Evolutionary conservation across 176 grass and related monocot species (phyloP).

Genomic region (Juncus effusus): DNA sequence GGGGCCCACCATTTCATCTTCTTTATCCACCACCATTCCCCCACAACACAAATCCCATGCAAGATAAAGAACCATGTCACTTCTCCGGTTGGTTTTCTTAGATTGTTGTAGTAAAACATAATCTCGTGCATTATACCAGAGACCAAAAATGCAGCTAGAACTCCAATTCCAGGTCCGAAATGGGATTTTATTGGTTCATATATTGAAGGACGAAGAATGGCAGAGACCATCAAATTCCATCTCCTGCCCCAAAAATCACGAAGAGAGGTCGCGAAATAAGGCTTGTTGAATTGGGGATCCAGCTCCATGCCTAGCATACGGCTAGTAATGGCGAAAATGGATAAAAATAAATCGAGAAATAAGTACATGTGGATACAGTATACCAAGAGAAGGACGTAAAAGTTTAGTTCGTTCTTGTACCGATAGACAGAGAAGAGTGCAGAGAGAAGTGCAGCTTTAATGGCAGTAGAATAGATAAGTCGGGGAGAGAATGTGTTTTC

Average conservation of each 20-base stretch:
- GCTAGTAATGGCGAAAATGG: not conserved
- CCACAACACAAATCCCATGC: constrained; percentile 30
- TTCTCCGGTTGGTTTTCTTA: constrained; percentile 24
- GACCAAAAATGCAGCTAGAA: constrained; percentile 26
- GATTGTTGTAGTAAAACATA: constrained; percentile 27
- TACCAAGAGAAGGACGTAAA: not conserved
- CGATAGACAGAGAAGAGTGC: constrained; percentile 23
- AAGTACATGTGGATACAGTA: constrained; percentile 35
- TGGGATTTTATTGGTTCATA: constrained; percentile 24
- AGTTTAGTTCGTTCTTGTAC: constrained; percentile 26
- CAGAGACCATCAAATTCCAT: constrained; percentile 38
- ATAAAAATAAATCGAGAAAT: constrained; percentile 26
- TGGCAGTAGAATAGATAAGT: constrained; percentile 12
- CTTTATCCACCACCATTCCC: constrained; percentile 1
- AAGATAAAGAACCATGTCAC: constrained; percentile 23
- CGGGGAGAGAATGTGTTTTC: not conserved
- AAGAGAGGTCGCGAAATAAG: constrained; percentile 31
- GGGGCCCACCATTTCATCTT: constrained; percentile 16
- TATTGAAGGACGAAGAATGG: constrained; percentile 28
- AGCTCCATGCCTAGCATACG: constrained; percentile 26
- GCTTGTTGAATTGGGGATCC: constrained; percentile 32
- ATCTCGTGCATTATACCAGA: constrained; percentile 43
- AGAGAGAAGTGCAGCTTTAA: constrained; percentile 22
- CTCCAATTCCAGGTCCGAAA: constrained; percentile 12
- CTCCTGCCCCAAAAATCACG: constrained; percentile 34